A percentile compares a stretch with the other conserved stretches of the same genome.
phyloP scores from a whole-genome alignment of 163 green algal species.

The Chlamydomonas reinhardtii region DNA sequence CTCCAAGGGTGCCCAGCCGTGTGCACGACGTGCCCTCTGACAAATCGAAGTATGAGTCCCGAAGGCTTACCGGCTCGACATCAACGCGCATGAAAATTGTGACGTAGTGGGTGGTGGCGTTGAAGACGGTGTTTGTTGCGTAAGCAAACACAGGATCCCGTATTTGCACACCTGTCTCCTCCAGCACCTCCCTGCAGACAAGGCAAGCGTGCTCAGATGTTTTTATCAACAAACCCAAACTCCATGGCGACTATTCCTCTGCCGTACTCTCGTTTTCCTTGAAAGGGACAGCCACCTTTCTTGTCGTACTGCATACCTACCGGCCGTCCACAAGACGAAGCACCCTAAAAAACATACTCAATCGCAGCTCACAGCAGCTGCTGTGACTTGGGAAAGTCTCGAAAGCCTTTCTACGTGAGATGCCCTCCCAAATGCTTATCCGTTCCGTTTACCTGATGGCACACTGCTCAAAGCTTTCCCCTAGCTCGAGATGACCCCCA shows the following conservation, averaged over 20 bases:
- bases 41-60: neutral
- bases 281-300: too few relatives aligned
- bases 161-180: slow-evolving; percentile 31
- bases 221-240: neutral
- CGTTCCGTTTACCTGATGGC: slow-evolving; percentile 53
- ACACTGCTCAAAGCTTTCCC: slow-evolving; percentile 67
- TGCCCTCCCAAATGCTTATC: too few relatives aligned
- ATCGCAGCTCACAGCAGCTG: neutral
- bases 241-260: too few relatives aligned
- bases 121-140: slow-evolving; percentile 28
- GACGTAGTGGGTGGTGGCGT: slow-evolving; percentile 23
- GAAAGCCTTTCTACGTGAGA: too few relatives aligned
- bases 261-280: too few relatives aligned
- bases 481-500: slow-evolving; percentile 69
- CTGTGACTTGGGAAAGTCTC: too few relatives aligned
- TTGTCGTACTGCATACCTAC: too few relatives aligned
- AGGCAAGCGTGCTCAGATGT: neutral
- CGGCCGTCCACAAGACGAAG: neutral
- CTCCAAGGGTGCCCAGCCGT: too few relatives aligned
- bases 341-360: neutral
- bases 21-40: neutral
- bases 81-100: slow-evolving; percentile 40
- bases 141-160: slow-evolving; percentile 11
- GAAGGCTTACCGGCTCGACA: slow-evolving; percentile 3
- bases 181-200: slow-evolving; percentile 55